phyloP scores from a whole-genome alignment of 2,329 filamentous ascomycete genomes.

The Berkeleyomyces basicola region DNA sequence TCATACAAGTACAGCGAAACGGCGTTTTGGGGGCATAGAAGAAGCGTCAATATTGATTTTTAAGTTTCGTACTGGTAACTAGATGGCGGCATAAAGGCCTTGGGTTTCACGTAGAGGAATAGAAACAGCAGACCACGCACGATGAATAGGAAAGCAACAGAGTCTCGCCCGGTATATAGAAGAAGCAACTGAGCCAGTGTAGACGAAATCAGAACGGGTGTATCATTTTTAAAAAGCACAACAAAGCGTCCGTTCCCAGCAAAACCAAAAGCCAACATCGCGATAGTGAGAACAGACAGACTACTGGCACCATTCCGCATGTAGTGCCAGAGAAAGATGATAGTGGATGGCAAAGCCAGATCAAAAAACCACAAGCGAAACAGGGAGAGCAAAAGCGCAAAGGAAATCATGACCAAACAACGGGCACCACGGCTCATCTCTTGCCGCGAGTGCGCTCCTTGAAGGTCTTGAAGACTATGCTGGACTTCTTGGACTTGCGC shows the following conservation, averaged over 20 bases:
- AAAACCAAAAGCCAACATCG: not conserved
- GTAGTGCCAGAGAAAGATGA: not conserved
- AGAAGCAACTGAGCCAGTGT: not conserved
- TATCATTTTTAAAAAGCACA: not conserved
- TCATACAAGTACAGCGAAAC: too few species aligned
- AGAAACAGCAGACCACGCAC: too few species aligned
- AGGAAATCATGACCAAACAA: not conserved
- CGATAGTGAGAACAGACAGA: not conserved
- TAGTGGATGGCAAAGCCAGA: not conserved
- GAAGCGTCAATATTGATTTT: too few species aligned
- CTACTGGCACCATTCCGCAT: not conserved
- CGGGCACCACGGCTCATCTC: not conserved
- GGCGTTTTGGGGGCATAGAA: too few species aligned
- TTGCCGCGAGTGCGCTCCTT: constrained; percentile 23
- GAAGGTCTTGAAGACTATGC: constrained; percentile 44
- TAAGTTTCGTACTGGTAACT: too few species aligned
- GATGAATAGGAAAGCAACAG: too few species aligned
- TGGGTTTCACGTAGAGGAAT: too few species aligned
- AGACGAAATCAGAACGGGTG: not conserved
- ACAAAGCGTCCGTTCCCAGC: not conserved
- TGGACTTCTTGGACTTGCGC: constrained; percentile 36
- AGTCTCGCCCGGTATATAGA: too few species aligned
- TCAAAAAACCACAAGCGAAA: not conserved
- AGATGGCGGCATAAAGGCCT: too few species aligned
- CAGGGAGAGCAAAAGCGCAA: not conserved